Evolutionary conservation across 768 basidiomycete genomes (phyloP), one percentile per base, ranked within the genome.

Genomic region (Phanerochaete sordida): DNA sequence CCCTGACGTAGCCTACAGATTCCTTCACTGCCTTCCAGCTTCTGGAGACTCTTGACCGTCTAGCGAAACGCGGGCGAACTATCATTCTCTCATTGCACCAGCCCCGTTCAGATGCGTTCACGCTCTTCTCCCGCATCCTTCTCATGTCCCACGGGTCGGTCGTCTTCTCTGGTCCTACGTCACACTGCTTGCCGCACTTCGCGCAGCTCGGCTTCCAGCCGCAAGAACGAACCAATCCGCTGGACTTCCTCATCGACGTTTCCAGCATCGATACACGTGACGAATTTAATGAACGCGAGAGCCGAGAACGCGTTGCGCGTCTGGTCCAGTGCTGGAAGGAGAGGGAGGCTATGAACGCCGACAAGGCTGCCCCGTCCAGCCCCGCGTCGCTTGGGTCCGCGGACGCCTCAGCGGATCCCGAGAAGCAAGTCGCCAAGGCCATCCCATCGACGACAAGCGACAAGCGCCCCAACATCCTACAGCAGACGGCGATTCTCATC

Each of bases 81-180:
- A 69, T 80, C 56, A 75, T 82, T 50, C 66, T 77, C 19, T 78
- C 79, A 2, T 73, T 82, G 19, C 81, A 82, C 62, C 79, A 80
- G 35, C 81, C 80, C 0, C 73, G 77, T 27, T 79, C 74, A 16
- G 77, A 79, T 58, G 79, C 79, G 0, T 81, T 77, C 62, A 49
- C 68, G 1, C 72, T 82, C n/a, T 81, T 82, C 66, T 77, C 79
- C 59, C 65, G 74, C 2, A 72, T 81, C 16, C 68, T 76, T 26
- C 70, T 82, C 13, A 69, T 82, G 33, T 71, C 77, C 8, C 75
- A 74, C 54, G 80, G 81, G 1, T 65, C 72, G 30, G 70, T 77
- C 16, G 74, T 78, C 26, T 82, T 77, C 66, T 72, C 72, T 33
- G 80, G 80, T 0, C 64, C 64, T 44, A 69, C 69, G 44, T 24